A percentile compares a stretch with the other conserved stretches of the same genome.
These are phyloP conservation scores for Aureobasidium subglaciale DNA, from an alignment of 2,329 filamentous ascomycete genomes.

Conservation along the genomic window DNA sequence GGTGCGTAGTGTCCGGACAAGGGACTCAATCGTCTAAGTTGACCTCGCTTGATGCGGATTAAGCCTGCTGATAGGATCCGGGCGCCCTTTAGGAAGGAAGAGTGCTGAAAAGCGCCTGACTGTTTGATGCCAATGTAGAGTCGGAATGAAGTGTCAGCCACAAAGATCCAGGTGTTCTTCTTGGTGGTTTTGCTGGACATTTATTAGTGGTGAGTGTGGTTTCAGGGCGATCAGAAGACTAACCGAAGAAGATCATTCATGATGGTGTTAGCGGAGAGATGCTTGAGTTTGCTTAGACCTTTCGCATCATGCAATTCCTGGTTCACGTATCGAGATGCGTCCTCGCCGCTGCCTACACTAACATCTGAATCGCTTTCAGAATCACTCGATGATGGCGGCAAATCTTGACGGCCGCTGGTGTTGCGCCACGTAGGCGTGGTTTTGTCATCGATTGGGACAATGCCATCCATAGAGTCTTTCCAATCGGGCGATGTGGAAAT, in stretches of 20 bases:
- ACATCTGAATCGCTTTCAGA: slow-evolving; percentile 30
- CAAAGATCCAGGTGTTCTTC: slow-evolving; percentile 92
- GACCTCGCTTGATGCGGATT: slow-evolving; percentile 77
- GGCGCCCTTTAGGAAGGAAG: slow-evolving; percentile 76
- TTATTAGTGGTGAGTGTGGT: no score
- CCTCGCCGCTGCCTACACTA: slow-evolving; percentile 51
- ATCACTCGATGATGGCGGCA: slow-evolving; percentile 19
- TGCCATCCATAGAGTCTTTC: slow-evolving; percentile 69
- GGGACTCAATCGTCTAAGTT: slow-evolving; percentile 64
- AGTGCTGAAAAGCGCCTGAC: slow-evolving; percentile 83
- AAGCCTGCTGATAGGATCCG: slow-evolving; percentile 76
- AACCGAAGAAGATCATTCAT: slow-evolving; percentile 67
- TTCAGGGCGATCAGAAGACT: no score
- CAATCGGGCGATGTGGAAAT: slow-evolving; percentile 71
- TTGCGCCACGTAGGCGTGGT: slow-evolving; percentile 36
- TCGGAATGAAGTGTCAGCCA: slow-evolving; percentile 75
- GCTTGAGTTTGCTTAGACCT: slow-evolving; percentile 54
- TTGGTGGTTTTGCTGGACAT: slow-evolving; percentile 57
- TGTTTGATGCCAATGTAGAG: slow-evolving; percentile 88
- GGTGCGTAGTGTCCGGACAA: slow-evolving; percentile 74
- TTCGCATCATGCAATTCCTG: slow-evolving; percentile 55
- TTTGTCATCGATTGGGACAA: slow-evolving; percentile 38
- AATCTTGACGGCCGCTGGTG: slow-evolving; percentile 23
- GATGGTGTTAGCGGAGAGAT: slow-evolving; percentile 64
- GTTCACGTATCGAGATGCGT: slow-evolving; percentile 58